A percentile compares a stretch with the other conserved stretches of the same genome.
These are phyloP conservation scores for Gymnopilus junonius DNA, from an alignment of 768 basidiomycete genomes.

Conservation along the genomic window DNA sequence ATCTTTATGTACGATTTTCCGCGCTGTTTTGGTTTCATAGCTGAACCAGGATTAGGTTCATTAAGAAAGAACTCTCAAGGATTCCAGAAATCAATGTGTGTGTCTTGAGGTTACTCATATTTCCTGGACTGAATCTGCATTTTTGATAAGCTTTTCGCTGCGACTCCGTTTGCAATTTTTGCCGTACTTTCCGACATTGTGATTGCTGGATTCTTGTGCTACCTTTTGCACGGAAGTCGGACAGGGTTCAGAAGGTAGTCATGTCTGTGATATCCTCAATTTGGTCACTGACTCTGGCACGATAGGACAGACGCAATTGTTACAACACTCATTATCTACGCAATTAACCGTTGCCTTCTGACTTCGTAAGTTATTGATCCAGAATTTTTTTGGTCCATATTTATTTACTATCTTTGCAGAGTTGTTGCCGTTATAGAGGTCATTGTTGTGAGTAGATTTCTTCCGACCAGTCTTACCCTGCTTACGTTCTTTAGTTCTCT, in stretches of 20 bases:
- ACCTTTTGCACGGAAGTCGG: slow-evolving; percentile 44
- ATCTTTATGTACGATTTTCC: slow-evolving; percentile 28
- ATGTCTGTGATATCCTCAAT: background rate
- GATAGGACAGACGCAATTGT: slow-evolving; percentile 46
- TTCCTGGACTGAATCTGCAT: background rate
- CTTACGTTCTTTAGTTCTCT: slow-evolving; percentile 28
- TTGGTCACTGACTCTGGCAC: background rate
- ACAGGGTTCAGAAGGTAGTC: slow-evolving; percentile 39
- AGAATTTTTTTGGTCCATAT: background rate
- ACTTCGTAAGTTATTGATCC: slow-evolving; percentile 42
- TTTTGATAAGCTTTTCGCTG: slow-evolving; percentile 37
- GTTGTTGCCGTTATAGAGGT: slow-evolving; percentile 43
- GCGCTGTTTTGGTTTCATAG: too few species aligned
- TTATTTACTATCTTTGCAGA: slow-evolving; percentile 14
- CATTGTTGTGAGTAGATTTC: slow-evolving; percentile 32
- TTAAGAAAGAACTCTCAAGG: slow-evolving; percentile 36
- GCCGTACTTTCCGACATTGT: slow-evolving; percentile 49
- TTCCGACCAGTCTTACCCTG: background rate
- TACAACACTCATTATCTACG: slow-evolving; percentile 48
- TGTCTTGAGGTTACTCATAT: background rate
- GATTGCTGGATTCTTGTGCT: slow-evolving; percentile 46
- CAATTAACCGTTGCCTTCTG: slow-evolving; percentile 53
- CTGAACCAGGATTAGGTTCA: slow-evolving; percentile 29
- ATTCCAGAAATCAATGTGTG: slow-evolving; percentile 40
- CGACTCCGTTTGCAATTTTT: slow-evolving; percentile 47